Evolutionary conservation across 257 asterid genomes (phyloP).

Genomic region (Solanum infundibuliforme): DNA sequence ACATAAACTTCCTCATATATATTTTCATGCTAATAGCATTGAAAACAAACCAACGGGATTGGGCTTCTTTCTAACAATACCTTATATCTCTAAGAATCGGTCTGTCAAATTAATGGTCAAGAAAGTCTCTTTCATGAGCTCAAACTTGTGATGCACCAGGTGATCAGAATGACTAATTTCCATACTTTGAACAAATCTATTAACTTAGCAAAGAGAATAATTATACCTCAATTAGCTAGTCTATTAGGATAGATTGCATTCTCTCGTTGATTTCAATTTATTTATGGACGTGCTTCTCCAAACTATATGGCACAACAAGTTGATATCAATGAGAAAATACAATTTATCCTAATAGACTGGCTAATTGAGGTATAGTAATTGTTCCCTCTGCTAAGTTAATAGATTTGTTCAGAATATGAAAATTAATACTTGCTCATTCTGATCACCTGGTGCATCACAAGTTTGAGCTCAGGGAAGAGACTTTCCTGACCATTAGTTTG

Average conservation of each 20-base stretch:
- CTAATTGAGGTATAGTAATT: conserved; percentile 36
- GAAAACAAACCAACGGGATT: conserved; percentile 85
- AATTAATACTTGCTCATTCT: not conserved
- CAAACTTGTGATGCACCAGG: conserved; percentile 91
- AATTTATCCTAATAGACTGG: conserved; percentile 24
- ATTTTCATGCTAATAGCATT: conserved; percentile 74
- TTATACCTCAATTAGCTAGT: conserved; percentile 80
- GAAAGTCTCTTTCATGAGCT: conserved; percentile 73
- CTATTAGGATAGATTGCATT: conserved; percentile 77
- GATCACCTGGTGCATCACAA: conserved; percentile 74
- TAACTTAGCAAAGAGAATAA: not conserved
- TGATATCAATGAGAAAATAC: conserved; percentile 77
- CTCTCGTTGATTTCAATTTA: conserved; percentile 71
- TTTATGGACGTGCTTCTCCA: not conserved
- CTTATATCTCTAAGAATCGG: conserved; percentile 60
- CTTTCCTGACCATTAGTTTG: conserved; percentile 65
- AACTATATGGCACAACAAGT: conserved; percentile 18
- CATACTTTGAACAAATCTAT: not conserved
- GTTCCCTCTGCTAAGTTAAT: not conserved
- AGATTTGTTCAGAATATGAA: not conserved
- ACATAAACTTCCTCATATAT: conserved; percentile 70
- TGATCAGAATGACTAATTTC: not conserved
- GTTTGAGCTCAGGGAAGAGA: conserved; percentile 77
- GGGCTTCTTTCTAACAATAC: conserved; percentile 59
- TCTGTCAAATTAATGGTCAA: conserved; percentile 66